Conservation (phyloP, 768 basidiomycete species). For the Phallus indusiatus region DNA sequence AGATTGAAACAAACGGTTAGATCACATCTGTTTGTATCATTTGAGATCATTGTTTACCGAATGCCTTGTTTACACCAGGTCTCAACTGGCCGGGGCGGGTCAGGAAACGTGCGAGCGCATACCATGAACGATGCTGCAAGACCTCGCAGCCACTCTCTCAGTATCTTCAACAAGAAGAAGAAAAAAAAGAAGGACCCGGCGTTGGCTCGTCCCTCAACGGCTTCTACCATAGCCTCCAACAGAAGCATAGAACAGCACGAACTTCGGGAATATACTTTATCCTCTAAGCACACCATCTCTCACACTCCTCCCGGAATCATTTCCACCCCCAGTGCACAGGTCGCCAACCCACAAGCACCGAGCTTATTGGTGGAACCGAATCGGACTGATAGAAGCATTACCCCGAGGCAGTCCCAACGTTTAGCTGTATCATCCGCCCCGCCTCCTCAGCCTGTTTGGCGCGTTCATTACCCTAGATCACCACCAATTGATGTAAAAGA, state of each 20-base stretch:
- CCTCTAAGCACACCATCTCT: background rate
- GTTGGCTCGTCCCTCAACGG: background rate
- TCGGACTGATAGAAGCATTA: background rate
- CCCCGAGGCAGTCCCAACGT: background rate
- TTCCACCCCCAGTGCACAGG: background rate
- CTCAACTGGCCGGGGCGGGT: constrained; percentile 1
- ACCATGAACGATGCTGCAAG: background rate
- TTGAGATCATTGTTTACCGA: background rate
- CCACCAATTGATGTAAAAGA: background rate
- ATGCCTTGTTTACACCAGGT: background rate
- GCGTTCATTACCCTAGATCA: background rate
- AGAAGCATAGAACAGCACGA: background rate
- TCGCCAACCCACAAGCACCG: background rate
- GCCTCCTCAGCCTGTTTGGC: background rate
- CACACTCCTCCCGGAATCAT: background rate
- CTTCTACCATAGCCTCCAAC: background rate
- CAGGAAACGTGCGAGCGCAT: background rate
- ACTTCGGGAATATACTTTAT: background rate
- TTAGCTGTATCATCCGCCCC: background rate
- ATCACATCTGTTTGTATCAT: background rate
- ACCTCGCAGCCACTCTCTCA: background rate
- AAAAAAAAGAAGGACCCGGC: background rate
- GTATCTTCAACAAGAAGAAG: background rate
- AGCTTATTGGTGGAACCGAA: background rate
- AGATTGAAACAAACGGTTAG: background rate